Evolutionary conservation across 2,329 filamentous ascomycete species (phyloP), one percentile per base, ranked within the genome.

Genomic region (Aspergillus uvarum): DNA sequence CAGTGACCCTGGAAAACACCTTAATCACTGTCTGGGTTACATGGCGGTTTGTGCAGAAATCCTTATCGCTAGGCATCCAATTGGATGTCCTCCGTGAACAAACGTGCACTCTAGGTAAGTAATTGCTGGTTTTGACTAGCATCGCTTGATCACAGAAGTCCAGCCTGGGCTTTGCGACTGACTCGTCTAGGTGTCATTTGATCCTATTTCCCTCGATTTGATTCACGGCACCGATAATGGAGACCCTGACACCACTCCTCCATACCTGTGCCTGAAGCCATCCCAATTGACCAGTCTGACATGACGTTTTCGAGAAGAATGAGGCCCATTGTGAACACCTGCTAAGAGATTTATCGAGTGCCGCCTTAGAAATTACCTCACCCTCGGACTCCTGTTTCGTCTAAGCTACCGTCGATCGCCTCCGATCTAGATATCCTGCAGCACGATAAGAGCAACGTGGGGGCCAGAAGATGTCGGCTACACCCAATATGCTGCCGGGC

Each of bases 391-490:
- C 53, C 47, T 32, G 53, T 22, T 8, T 48, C 26, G 2, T 29
- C 26, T 29, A 29, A 8, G 26, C 26, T 53, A 53, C 44, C 14
- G 53, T 47, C 53, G 53, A 47, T 48, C 53, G 44, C 42, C n/a
- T 21, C 42, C 26, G 26, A 47, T 32, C 53, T 47, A 32, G 53
- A 48, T 55, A 48, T 35, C 47, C 31, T 47, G 42, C 42, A 44
- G 29, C 47, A 10, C 32, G 38, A 44, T 44, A 44, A 38, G 42
- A 44, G 22, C 29, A 47, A 44, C 42, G 53, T 55, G 53, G 53
- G 24, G 35, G 47, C 24, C 22, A 59, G 51, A 74, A 47, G 22
- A 65, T 74, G 72, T 69, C 70, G 58, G 63, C 68, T 51, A 62
- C 63, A 16, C 67, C 70, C 51, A 59, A 61, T 42, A 63, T 65